Conservation (phyloP, 2,329 filamentous ascomycete species). For the Colletotrichum karsti region DNA sequence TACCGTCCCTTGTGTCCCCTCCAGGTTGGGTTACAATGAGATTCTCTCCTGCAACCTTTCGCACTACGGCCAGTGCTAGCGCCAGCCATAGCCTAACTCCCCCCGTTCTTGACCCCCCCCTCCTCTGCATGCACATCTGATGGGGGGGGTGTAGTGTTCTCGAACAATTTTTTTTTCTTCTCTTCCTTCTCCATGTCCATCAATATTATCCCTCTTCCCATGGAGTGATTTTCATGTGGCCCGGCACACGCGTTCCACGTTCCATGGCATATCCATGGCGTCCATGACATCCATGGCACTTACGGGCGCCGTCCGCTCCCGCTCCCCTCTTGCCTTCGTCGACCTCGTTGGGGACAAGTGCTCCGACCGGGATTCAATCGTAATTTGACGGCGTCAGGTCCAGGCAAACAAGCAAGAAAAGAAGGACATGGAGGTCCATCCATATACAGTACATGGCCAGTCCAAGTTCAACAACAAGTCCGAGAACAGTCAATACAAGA, state of each 20-base stretch:
- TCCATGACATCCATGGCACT: background rate
- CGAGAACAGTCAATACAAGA: background rate
- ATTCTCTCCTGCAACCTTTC: constrained; percentile 9
- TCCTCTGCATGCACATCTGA: constrained; percentile 9
- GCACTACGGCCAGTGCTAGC: background rate
- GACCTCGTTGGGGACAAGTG: constrained; percentile 6
- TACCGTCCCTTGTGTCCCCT: background rate
- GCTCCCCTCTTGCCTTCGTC: background rate
- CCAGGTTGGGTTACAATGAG: constrained; percentile 2
- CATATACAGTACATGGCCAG: background rate
- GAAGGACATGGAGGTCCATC: constrained; percentile 1
- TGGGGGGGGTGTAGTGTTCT: background rate
- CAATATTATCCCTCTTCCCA: background rate
- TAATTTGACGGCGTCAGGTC: constrained; percentile 22
- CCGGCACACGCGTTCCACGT: background rate
- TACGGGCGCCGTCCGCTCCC: background rate
- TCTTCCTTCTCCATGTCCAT: background rate
- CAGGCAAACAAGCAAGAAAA: background rate
- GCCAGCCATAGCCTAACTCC: constrained; percentile 16
- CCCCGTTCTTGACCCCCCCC: background rate
- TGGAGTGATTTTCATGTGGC: constrained; percentile 9
- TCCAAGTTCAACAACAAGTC: background rate
- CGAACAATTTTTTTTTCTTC: background rate
- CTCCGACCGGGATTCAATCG: background rate
- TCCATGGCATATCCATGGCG: background rate